These are phyloP conservation scores for Boletus huronensis DNA, from an alignment of 768 basidiomycete genomes.

Conservation along the genomic window DNA sequence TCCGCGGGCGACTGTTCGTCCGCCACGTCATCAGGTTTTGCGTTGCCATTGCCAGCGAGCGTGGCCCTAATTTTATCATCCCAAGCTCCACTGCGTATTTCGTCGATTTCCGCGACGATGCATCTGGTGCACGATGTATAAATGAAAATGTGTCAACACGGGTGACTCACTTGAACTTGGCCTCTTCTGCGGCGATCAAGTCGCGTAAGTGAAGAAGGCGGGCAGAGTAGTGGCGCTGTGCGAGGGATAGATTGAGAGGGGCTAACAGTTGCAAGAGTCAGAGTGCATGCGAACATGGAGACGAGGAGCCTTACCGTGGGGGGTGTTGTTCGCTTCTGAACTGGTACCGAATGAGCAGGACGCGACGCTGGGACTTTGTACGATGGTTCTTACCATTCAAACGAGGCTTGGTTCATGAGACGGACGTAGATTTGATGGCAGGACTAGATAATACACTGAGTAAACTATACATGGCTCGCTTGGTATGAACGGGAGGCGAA, in stretches of 20 bases:
- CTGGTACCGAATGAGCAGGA: slow-evolving; percentile 14
- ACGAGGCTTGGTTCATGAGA: slow-evolving; percentile 64
- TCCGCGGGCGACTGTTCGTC: not conserved
- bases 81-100: slow-evolving; percentile 66
- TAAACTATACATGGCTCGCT: slow-evolving; percentile 11
- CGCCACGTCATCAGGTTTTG: slow-evolving; percentile 5
- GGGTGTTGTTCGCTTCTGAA: slow-evolving; percentile 49
- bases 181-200: slow-evolving; percentile 72
- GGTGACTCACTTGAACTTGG: slow-evolving; percentile 64
- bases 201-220: slow-evolving; percentile 69
- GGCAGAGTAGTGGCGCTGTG: slow-evolving; percentile 67
- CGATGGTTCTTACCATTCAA: slow-evolving; percentile 51
- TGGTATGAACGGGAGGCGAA: slow-evolving; percentile 30
- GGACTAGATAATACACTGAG: slow-evolving; percentile 42
- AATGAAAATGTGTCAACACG: not conserved
- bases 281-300: not conserved
- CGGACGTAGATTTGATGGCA: slow-evolving; percentile 64
- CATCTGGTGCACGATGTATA: slow-evolving; percentile 37
- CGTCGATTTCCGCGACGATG: slow-evolving; percentile 71
- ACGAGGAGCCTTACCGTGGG: slow-evolving; percentile 45
- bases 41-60: slow-evolving; percentile 17
- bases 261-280: slow-evolving; percentile 41
- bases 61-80: slow-evolving; percentile 48
- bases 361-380: not conserved
- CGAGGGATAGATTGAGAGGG: slow-evolving; percentile 60